Conservation (phyloP, 1,284 basidiomycete genomes). For the Leccinum solheimii region DNA sequence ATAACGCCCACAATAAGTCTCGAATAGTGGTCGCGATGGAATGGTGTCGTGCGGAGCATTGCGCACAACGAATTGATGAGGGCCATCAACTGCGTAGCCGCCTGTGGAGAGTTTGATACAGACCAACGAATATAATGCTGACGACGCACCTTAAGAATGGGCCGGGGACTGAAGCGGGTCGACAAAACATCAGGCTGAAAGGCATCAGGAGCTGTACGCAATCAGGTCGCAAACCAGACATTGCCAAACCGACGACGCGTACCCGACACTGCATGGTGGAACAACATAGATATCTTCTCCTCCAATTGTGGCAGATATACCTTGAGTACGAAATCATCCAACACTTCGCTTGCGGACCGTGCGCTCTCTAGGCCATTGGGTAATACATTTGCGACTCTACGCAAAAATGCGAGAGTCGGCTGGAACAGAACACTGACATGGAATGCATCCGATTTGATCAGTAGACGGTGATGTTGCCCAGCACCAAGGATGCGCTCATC, state of each 20-base stretch:
- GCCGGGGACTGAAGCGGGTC: slow-evolving; percentile 60
- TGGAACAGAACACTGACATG: slow-evolving; percentile 94
- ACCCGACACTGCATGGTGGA: slow-evolving; percentile 86
- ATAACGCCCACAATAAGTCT: slow-evolving; percentile 94
- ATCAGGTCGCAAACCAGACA: slow-evolving; percentile 9
- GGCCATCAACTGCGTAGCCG: slow-evolving; percentile 82
- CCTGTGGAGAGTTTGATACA: slow-evolving; percentile 44
- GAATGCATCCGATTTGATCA: slow-evolving; percentile 92
- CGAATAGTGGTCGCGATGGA: slow-evolving; percentile 93
- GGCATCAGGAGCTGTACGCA: slow-evolving; percentile 68
- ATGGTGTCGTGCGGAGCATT: slow-evolving; percentile 93
- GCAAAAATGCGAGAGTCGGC: slow-evolving; percentile 86
- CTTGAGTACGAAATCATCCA: slow-evolving; percentile 94
- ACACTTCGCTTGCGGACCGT: slow-evolving; percentile 68
- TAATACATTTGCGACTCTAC: slow-evolving; percentile 68
- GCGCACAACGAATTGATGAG: slow-evolving; percentile 90
- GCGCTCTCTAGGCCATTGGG: slow-evolving; percentile 75
- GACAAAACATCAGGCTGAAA: slow-evolving; percentile 79
- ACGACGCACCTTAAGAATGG: slow-evolving; percentile 72
- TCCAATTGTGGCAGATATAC: slow-evolving; percentile 95
- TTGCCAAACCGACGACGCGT: slow-evolving; percentile 21
- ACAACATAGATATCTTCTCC: slow-evolving; percentile 88
- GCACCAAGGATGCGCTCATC: slow-evolving; percentile 73
- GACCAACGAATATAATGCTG: background rate
- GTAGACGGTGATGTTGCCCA: slow-evolving; percentile 79